These are phyloP conservation scores for Fusarium oxysporum DNA, from an alignment of 2,329 filamentous ascomycete species.

Conservation along the genomic window DNA sequence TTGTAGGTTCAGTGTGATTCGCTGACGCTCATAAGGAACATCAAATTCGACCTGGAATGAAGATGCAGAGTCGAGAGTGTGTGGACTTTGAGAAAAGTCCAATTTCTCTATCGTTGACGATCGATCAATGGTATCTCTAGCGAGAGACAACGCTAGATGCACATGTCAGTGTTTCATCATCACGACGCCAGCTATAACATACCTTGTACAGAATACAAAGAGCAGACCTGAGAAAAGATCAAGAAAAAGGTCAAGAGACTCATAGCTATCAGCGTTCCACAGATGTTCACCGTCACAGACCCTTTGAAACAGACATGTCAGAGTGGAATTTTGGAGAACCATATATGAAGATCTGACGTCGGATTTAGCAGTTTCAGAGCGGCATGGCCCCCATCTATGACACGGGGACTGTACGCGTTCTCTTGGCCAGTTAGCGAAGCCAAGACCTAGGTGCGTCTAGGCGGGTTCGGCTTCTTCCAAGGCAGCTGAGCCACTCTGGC, in stretches of 20 bases:
- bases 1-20: conserved; percentile 22
- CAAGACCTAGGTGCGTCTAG: conserved; percentile 8
- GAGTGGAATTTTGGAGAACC: neutral
- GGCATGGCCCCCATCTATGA: conserved; percentile 19
- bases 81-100: conserved; percentile 8
- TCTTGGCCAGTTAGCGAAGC: conserved; percentile 26
- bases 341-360: conserved; percentile 7
- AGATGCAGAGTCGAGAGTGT: conserved; percentile 6
- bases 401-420: conserved; percentile 2
- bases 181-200: rapidly evolving
- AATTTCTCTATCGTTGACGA: conserved; percentile 20
- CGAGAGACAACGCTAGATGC: conserved; percentile 10
- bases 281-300: neutral
- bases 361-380: neutral
- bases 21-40: neutral
- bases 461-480: conserved; percentile 24
- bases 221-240: neutral
- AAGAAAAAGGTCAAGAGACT: conserved; percentile 10
- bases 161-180: conserved; percentile 1
- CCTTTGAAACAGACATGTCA: neutral
- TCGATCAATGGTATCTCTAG: neutral
- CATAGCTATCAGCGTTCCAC: conserved; percentile 7
- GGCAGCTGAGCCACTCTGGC: conserved; percentile 31
- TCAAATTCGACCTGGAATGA: conserved; percentile 31
- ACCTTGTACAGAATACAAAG: conserved; percentile 9